Percentiles rank a stretch among this genome's conserved stretches.
Evolutionary conservation across 768 basidiomycete genomes (phyloP).

Genomic region (Collybia mongolica): DNA sequence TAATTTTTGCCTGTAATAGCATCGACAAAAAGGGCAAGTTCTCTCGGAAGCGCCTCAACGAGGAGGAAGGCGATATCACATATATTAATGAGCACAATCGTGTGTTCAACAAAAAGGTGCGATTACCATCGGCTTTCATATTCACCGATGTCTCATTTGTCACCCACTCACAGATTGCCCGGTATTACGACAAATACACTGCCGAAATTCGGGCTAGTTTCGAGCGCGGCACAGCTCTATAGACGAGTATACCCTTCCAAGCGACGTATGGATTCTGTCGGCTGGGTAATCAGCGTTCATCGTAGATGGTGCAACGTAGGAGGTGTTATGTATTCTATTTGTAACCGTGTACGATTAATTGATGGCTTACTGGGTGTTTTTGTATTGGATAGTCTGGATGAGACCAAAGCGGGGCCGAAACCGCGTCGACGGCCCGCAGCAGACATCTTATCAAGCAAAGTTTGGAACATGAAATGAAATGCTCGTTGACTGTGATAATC

Average conservation of each 20-base stretch:
- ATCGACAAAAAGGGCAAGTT: conserved; percentile 90
- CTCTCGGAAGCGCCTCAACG: conserved; percentile 85
- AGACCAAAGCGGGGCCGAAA: too few relatives aligned
- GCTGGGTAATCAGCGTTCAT: not conserved
- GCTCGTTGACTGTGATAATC: too few relatives aligned
- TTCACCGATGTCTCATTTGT: not conserved
- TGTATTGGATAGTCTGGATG: too few relatives aligned
- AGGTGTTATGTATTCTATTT: conserved; percentile 5
- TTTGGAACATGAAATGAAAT: too few relatives aligned
- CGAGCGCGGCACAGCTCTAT: conserved; percentile 94
- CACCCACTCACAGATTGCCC: conserved; percentile 61
- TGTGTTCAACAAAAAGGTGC: conserved; percentile 96
- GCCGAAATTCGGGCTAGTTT: conserved; percentile 95
- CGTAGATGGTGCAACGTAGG: not conserved
- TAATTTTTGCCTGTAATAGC: conserved; percentile 35
- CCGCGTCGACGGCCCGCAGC: too few relatives aligned
- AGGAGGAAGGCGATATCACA: conserved; percentile 94
- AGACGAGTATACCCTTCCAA: conserved; percentile 4
- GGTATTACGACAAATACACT: conserved; percentile 97
- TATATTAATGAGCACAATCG: conserved; percentile 99
- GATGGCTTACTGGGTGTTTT: too few relatives aligned
- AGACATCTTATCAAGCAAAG: too few relatives aligned
- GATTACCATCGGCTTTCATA: conserved; percentile 6
- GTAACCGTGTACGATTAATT: not conserved
- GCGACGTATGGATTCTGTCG: too few relatives aligned